Evolutionary conservation across 257 asterid genomes (phyloP).

Genomic region (Solanum dulcamara): DNA sequence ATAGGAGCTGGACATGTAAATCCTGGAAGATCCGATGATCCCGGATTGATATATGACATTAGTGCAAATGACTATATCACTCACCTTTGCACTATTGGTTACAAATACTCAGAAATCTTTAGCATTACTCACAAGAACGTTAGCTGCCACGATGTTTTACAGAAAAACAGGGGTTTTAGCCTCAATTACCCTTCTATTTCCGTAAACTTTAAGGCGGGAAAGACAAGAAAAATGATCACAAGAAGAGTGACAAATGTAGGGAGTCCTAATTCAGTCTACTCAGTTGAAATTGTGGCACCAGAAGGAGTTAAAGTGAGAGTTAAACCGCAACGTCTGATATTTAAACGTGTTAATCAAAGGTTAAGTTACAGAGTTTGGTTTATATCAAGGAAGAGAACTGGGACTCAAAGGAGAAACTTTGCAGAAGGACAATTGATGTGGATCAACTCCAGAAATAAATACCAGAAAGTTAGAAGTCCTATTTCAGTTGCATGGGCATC

Average conservation of each 20-base stretch:
- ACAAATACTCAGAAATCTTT: conserved; percentile 48
- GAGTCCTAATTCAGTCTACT: conserved; percentile 14
- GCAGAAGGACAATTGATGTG: conserved; percentile 67
- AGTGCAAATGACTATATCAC: conserved; percentile 46
- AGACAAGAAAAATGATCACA: conserved; percentile 35
- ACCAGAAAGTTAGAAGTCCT: conserved; percentile 63
- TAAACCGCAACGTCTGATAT: conserved; percentile 47
- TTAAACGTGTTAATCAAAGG: conserved; percentile 41
- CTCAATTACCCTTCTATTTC: conserved; percentile 86
- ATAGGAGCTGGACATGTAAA: conserved; percentile 91
- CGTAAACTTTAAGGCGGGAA: conserved; percentile 43
- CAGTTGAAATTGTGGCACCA: conserved; percentile 46
- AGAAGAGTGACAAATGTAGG: conserved; percentile 75
- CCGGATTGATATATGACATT: conserved; percentile 76
- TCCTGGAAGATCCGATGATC: conserved; percentile 59
- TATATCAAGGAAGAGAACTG: conserved; percentile 27
- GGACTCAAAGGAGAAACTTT: conserved; percentile 10
- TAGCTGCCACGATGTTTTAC: conserved; percentile 49
- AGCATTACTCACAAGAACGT: conserved; percentile 74
- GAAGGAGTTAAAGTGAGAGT: conserved; percentile 69
- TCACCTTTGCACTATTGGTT: conserved; percentile 69
- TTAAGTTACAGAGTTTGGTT: conserved; percentile 71
- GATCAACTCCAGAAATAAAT: conserved; percentile 37
- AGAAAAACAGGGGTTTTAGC: conserved; percentile 57
- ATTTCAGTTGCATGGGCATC: conserved; percentile 74